A percentile compares a stretch with the other conserved stretches of the same genome.
Evolutionary conservation across 176 grass and related monocot genomes (phyloP).

Genomic region (Saccharum spontaneum): DNA sequence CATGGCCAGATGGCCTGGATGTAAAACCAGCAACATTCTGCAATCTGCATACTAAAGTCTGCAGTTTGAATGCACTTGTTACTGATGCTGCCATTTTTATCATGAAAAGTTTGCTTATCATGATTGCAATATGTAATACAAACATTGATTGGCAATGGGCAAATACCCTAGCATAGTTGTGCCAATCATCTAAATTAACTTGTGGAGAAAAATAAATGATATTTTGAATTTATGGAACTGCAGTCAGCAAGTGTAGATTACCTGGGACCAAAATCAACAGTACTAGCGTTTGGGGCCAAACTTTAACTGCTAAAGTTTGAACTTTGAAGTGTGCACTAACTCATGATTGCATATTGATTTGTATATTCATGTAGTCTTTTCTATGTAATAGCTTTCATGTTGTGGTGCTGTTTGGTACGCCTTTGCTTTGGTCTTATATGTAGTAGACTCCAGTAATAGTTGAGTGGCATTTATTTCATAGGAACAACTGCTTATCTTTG

Average conservation of each 20-base stretch:
- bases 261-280: background rate
- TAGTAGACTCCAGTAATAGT: background rate
- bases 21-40: background rate
- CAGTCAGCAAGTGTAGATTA: background rate
- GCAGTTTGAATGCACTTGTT: constrained; percentile 6
- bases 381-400: constrained; percentile 2
- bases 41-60: background rate
- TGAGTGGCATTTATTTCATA: constrained; percentile 1
- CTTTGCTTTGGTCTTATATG: background rate
- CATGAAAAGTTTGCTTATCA: background rate
- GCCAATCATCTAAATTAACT: background rate
- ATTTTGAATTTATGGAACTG: background rate
- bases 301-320: background rate
- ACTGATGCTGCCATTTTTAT: background rate
- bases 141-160: background rate
- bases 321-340: background rate
- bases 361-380: background rate
- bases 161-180: too few species aligned
- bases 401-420: background rate
- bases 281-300: background rate
- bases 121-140: background rate
- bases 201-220: background rate
- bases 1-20: background rate
- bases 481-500: background rate
- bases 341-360: background rate